Evolutionary conservation across 306 rosid species (phyloP).

Genomic region (Inga laurina): DNA sequence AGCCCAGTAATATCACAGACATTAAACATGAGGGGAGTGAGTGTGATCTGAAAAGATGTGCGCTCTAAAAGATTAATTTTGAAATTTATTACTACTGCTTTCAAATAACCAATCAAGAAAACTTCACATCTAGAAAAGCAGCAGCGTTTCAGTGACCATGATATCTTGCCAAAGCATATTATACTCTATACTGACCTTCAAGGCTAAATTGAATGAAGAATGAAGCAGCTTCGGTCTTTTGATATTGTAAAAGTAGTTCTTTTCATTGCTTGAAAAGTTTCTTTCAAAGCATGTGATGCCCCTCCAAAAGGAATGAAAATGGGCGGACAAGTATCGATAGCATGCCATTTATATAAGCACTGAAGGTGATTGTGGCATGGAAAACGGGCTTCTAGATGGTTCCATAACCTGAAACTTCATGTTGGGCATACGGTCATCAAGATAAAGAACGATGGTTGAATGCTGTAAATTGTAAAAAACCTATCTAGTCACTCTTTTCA

Average conservation of each 20-base stretch:
- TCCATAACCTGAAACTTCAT: slow-evolving; percentile 22
- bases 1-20: not conserved
- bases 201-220: slow-evolving; percentile 24
- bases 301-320: slow-evolving; percentile 41
- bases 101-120: not conserved
- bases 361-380: slow-evolving; percentile 3
- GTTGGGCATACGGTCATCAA: not conserved
- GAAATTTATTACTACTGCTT: not conserved
- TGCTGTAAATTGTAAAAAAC: not conserved
- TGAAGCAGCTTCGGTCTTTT: slow-evolving; percentile 30
- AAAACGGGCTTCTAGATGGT: slow-evolving; percentile 1
- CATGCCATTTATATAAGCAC: slow-evolving; percentile 52
- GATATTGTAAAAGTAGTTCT: slow-evolving; percentile 11
- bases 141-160: not conserved
- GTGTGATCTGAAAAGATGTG: not conserved
- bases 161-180: not conserved
- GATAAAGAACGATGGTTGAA: not conserved
- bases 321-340: slow-evolving; percentile 36
- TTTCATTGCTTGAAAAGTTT: slow-evolving; percentile 23
- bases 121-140: not conserved
- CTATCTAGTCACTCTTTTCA: not conserved
- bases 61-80: not conserved
- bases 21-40: not conserved
- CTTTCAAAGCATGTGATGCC: slow-evolving; percentile 31
- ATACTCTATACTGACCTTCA: slow-evolving; percentile 36